Evolutionary conservation across 257 asterid species (phyloP), one percentile per base, ranked within the genome.

Genomic region (Solanum arcanum): DNA sequence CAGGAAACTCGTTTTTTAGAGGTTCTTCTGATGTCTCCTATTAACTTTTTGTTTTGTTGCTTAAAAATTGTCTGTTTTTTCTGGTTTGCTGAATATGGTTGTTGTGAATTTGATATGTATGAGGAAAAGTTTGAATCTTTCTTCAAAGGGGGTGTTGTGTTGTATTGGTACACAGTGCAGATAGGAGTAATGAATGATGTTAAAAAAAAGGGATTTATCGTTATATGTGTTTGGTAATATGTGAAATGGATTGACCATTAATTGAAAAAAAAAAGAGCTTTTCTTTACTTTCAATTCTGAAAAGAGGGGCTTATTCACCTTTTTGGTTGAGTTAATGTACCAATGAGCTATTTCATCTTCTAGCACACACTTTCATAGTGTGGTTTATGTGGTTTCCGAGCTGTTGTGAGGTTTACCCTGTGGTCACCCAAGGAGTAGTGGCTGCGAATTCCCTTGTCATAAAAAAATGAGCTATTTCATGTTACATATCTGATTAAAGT

Each of bases 1-100:
- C 99, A 97, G 92, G 99, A 97, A 91, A 87, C 96, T 88, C 96
- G 98, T 64, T 95, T 93, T 89, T 91, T 97, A 92, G 98, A 97
- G 98, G 99, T 95, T 33, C 73, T 88, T 86, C 15, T 44, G 75
- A 88, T 84, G 78, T 81, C 33, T 52, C 9, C 83, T n/a, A 33
- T 35, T 33, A 44, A 72, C 25, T 18, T 37, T 72, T 83, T 86
- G 64, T 25, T 31, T 68, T 74, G 47, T 52, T 27, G n/a, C n/a
- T 15, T 86, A 8, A 7, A 23, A 75, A 75, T 39, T 86, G 77
- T 85, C n/a, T 25, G 15, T 78, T 78, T 12, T 46, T 25, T 44
- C n/a, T 80, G 41, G 3, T 80, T 78, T 27, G 66, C 39, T 78
- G 86, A 49, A 86, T 86, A 15, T 7, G 80, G 52, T 74, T 33